These are phyloP conservation scores for Coriolopsis trogii DNA, from an alignment of 1,284 basidiomycete genomes.

Conservation along the genomic window DNA sequence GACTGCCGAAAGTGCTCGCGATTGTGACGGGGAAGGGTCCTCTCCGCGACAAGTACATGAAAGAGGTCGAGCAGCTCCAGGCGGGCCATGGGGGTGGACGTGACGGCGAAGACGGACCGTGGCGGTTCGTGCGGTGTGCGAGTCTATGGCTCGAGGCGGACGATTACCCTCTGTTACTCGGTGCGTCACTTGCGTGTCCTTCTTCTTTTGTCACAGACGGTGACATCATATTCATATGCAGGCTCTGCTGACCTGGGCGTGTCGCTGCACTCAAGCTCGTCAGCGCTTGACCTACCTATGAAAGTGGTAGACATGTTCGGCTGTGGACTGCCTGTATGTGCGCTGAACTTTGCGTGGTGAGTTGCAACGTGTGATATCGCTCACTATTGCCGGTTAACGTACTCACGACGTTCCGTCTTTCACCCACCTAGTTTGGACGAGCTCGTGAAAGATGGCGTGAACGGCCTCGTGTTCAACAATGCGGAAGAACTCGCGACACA, in stretches of 20 bases:
- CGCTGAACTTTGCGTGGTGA: slow-evolving; percentile 85
- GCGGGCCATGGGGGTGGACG: slow-evolving; percentile 19
- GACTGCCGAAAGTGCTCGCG: slow-evolving; percentile 77
- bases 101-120: slow-evolving; percentile 42
- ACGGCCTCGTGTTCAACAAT: slow-evolving; percentile 80
- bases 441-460: slow-evolving; percentile 82
- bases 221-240: no score
- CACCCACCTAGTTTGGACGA: slow-evolving; percentile 69
- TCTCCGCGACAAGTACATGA: slow-evolving; percentile 75
- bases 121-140: slow-evolving; percentile 83
- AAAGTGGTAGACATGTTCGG: slow-evolving; percentile 99
- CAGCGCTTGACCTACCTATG: slow-evolving; percentile 95
- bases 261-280: slow-evolving; percentile 89
- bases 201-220: neutral
- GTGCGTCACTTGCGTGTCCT: slow-evolving; percentile 36
- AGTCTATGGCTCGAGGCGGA: slow-evolving; percentile 88
- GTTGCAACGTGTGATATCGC: slow-evolving; percentile 21
- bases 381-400: neutral
- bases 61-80: slow-evolving; percentile 58
- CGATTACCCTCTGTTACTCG: slow-evolving; percentile 86
- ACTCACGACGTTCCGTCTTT: no score
- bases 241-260: slow-evolving; percentile 93
- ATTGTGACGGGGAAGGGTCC: slow-evolving; percentile 95
- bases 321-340: slow-evolving; percentile 91
- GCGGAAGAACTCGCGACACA: slow-evolving; percentile 73